These are phyloP conservation scores for Apiospora phragmitis DNA, from an alignment of 2,329 filamentous ascomycete genomes.

Conservation along the genomic window DNA sequence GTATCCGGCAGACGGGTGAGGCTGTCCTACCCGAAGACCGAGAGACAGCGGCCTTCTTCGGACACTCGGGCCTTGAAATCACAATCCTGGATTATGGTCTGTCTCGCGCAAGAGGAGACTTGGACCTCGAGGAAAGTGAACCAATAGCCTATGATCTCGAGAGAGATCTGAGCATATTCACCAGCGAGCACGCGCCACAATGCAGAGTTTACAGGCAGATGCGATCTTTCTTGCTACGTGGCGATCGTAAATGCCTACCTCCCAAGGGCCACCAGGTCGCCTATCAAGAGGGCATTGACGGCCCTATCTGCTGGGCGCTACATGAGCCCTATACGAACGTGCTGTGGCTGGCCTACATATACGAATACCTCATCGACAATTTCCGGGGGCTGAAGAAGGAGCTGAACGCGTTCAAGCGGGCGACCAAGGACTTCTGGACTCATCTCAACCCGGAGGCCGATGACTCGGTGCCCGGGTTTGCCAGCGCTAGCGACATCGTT, in stretches of 20 bases:
- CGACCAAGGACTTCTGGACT: constrained; percentile 54
- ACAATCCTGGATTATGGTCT: constrained; percentile 67
- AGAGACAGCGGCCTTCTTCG: constrained; percentile 44
- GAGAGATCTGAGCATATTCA: constrained; percentile 59
- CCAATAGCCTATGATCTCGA: constrained; percentile 60
- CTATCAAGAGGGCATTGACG: constrained; percentile 47
- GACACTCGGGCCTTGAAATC: constrained; percentile 61
- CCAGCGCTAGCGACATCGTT: constrained; percentile 56
- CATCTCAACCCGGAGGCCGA: constrained; percentile 54
- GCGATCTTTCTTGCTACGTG: constrained; percentile 56
- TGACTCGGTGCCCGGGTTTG: constrained; percentile 49
- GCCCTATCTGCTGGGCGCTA: constrained; percentile 53
- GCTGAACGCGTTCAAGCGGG: constrained; percentile 45
- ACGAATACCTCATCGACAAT: constrained; percentile 50
- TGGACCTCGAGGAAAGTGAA: constrained; percentile 30
- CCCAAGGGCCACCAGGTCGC: constrained; percentile 47
- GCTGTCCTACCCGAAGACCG: constrained; percentile 32
- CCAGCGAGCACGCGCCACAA: constrained; percentile 59
- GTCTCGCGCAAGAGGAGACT: constrained; percentile 53
- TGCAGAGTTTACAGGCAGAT: constrained; percentile 64
- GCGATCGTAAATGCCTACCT: constrained; percentile 51
- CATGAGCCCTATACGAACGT: constrained; percentile 65
- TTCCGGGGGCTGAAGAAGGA: constrained; percentile 50
- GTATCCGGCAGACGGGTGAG: constrained; percentile 47
- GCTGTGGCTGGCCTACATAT: constrained; percentile 64